phyloP scores from a whole-genome alignment of 2,329 filamentous ascomycete species.

The Colletotrichum musicola region DNA sequence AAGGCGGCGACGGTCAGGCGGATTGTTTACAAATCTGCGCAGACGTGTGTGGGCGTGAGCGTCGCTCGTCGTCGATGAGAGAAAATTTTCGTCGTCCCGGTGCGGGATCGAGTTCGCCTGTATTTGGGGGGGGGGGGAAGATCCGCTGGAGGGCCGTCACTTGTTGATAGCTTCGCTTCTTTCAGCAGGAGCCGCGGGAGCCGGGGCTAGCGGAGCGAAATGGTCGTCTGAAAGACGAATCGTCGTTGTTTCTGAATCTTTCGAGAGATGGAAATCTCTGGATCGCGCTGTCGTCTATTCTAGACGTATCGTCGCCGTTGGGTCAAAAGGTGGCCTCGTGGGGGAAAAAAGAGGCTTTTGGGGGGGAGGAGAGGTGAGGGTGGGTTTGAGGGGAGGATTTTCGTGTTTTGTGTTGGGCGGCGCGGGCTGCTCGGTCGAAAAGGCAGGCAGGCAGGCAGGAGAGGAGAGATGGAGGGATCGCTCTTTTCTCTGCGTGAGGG shows the following conservation, averaged over 20 bases:
- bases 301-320: slow-evolving; percentile 40
- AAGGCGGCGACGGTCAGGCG: slow-evolving; percentile 20
- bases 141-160: slow-evolving; percentile 35
- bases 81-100: slow-evolving; percentile 38
- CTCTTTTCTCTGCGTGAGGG: slow-evolving; percentile 30
- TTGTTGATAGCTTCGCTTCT: slow-evolving; percentile 39
- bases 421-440: slow-evolving; percentile 40
- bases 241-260: slow-evolving; percentile 21
- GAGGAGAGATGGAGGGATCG: slow-evolving; percentile 37
- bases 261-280: slow-evolving; percentile 33
- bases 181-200: slow-evolving; percentile 29
- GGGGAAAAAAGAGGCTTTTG: slow-evolving; percentile 31
- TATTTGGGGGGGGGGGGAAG: slow-evolving; percentile 21
- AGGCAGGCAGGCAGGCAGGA: neutral
- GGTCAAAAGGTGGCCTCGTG: slow-evolving; percentile 32
- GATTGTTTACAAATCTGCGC: slow-evolving; percentile 22
- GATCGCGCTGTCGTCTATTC: slow-evolving; percentile 37
- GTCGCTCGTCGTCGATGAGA: slow-evolving; percentile 34
- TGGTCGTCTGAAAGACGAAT: slow-evolving; percentile 26
- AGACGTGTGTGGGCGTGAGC: slow-evolving; percentile 23
- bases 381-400: slow-evolving; percentile 41
- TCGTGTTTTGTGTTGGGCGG: slow-evolving; percentile 43
- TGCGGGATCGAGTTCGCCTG: slow-evolving; percentile 38
- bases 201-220: slow-evolving; percentile 14
- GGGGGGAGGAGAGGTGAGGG: slow-evolving; percentile 36